These are phyloP conservation scores for Lactifluus pinguis DNA, from an alignment of 768 basidiomycete species.

Conservation along the genomic window DNA sequence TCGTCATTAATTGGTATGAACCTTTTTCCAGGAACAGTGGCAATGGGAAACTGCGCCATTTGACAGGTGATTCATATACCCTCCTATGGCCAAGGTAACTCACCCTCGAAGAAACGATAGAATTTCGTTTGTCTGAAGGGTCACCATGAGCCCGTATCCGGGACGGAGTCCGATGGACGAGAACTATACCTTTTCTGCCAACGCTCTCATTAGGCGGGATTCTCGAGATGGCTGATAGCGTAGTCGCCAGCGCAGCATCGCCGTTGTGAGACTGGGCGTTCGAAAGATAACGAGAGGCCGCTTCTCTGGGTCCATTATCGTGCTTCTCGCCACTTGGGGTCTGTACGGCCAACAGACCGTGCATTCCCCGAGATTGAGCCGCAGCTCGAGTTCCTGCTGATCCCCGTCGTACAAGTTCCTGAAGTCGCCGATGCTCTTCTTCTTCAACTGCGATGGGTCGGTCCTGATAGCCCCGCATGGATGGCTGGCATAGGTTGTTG, in stretches of 20 bases:
- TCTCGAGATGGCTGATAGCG: neutral
- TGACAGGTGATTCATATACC: neutral
- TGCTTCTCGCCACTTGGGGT: neutral
- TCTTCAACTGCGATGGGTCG: neutral
- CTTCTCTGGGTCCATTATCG: neutral
- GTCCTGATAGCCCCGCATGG: neutral
- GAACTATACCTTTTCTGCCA: neutral
- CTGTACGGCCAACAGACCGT: neutral
- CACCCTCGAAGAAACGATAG: neutral
- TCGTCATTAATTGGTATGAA: constrained; percentile 25
- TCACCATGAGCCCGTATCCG: neutral
- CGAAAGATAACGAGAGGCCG: neutral
- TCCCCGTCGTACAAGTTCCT: neutral
- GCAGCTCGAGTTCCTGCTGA: neutral
- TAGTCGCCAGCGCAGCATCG: neutral
- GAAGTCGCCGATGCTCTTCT: neutral
- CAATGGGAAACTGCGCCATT: neutral
- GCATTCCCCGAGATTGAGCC: neutral
- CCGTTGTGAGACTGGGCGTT: neutral
- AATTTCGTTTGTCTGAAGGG: neutral
- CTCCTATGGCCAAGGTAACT: neutral
- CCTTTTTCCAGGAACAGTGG: constrained; percentile 22
- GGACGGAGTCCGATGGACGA: neutral
- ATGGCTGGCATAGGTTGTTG: neutral
- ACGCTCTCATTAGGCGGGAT: neutral